Evolutionary conservation across 768 basidiomycete species (phyloP).

Genomic region (Leccinum barrowsii): DNA sequence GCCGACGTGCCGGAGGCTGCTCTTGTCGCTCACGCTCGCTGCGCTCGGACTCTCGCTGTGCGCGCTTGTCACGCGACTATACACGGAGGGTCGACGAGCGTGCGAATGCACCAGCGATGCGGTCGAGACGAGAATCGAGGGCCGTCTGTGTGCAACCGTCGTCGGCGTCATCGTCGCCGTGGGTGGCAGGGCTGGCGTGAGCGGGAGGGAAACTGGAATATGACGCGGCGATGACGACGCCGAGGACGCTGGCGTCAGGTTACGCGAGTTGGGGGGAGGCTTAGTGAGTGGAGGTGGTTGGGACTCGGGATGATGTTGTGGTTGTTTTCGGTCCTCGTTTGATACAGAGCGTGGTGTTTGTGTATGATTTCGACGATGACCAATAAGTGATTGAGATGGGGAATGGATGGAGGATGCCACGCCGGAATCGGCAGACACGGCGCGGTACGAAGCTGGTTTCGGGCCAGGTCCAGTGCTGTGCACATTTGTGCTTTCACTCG

Average conservation of each 20-base stretch:
- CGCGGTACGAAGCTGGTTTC: slow-evolving; percentile 24
- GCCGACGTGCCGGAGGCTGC: slow-evolving; percentile 56
- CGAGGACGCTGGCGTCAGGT: slow-evolving; percentile 55
- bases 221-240: slow-evolving; percentile 56
- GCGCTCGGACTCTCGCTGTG: slow-evolving; percentile 33
- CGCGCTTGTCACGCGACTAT: slow-evolving; percentile 35
- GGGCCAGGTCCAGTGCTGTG: slow-evolving; percentile 13
- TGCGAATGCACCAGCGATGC: slow-evolving; percentile 30
- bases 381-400: slow-evolving; percentile 21
- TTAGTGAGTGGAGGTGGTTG: slow-evolving; percentile 21
- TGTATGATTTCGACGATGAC: slow-evolving; percentile 6
- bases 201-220: slow-evolving; percentile 27
- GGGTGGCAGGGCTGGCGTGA: slow-evolving; percentile 32
- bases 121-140: slow-evolving; percentile 36
- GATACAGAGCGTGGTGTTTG: slow-evolving; percentile 16
- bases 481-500: slow-evolving; percentile 10
- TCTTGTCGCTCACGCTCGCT: slow-evolving; percentile 40
- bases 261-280: slow-evolving; percentile 39
- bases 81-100: slow-evolving; percentile 37
- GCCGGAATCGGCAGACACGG: slow-evolving; percentile 25
- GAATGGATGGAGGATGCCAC: slow-evolving; percentile 17
- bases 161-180: slow-evolving; percentile 42
- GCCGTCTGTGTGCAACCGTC: slow-evolving; percentile 41
- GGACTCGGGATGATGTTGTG: slow-evolving; percentile 14
- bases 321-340: slow-evolving; percentile 23